Percentiles rank a stretch among this genome's conserved stretches.
Evolutionary conservation across 1,284 basidiomycete species (phyloP).

Genomic region (Sphagnurus paluster): DNA sequence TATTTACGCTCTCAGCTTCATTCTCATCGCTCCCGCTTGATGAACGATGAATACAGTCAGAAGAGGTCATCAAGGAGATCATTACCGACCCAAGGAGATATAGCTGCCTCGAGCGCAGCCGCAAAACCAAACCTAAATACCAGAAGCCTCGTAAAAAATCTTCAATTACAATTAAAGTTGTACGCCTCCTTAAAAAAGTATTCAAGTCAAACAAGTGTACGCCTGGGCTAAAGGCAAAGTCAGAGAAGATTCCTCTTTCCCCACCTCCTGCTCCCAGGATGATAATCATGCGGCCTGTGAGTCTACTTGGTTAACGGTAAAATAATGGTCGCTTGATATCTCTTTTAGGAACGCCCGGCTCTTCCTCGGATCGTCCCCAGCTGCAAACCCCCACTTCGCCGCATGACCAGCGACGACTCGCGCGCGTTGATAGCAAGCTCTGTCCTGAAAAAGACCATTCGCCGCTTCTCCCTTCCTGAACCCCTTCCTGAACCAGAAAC

Average conservation of each 20-base stretch:
- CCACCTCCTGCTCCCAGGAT: background rate
- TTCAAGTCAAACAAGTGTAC: too few relatives aligned
- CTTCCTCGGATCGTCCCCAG: conserved; percentile 16
- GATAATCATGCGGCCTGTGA: background rate
- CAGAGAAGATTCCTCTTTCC: too few relatives aligned
- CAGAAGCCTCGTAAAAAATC: too few relatives aligned
- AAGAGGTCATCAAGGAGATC: too few relatives aligned
- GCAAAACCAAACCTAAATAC: too few relatives aligned
- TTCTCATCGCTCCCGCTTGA: too few relatives aligned
- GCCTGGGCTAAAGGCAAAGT: too few relatives aligned
- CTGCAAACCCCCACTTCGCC: conserved; percentile 12
- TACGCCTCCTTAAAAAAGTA: too few relatives aligned
- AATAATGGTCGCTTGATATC: background rate
- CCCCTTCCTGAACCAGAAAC: background rate
- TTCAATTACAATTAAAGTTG: too few relatives aligned
- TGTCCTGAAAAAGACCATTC: conserved; percentile 4
- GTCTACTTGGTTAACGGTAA: background rate
- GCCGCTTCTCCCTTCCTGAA: background rate
- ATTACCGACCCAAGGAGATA: too few relatives aligned
- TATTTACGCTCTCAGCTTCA: background rate
- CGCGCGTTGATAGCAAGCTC: conserved; percentile 9
- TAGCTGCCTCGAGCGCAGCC: too few relatives aligned
- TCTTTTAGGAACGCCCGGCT: conserved; percentile 5
- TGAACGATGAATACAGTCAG: too few relatives aligned
- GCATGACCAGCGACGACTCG: conserved; percentile 16